phyloP scores from a whole-genome alignment of 768 basidiomycete genomes.

The Tulasnella sp. region DNA sequence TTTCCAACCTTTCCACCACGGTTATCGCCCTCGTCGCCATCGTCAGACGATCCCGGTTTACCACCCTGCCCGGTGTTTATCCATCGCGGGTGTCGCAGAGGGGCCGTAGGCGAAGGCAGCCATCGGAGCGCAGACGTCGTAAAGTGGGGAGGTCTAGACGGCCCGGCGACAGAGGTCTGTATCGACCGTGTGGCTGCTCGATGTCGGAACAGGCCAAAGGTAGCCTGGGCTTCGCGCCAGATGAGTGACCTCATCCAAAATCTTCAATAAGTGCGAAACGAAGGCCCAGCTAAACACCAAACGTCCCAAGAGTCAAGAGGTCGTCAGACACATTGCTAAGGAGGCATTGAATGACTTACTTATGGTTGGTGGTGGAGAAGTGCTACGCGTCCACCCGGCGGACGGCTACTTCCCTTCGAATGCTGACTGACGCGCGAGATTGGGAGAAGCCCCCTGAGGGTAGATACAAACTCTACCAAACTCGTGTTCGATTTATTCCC shows the following conservation, averaged over 20 bases:
- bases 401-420: constrained; percentile 1
- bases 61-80: constrained; percentile 22
- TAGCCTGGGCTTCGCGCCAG: neutral
- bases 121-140: constrained; percentile 5
- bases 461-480: neutral
- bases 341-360: too few relatives aligned
- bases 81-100: constrained; percentile 27
- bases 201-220: too few relatives aligned
- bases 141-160: neutral
- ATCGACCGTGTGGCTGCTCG: too few relatives aligned
- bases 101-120: constrained; percentile 11
- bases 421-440: constrained; percentile 6
- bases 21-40: constrained; percentile 6
- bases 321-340: too few relatives aligned
- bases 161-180: constrained; percentile 12
- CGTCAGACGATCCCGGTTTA: constrained; percentile 13
- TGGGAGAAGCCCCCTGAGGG: too few relatives aligned
- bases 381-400: constrained; percentile 1
- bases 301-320: neutral
- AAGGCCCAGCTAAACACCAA: too few relatives aligned
- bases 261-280: neutral
- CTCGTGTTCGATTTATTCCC: neutral
- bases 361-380: constrained; percentile 1
- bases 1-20: constrained; percentile 16
- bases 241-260: constrained; percentile 9